phyloP scores from a whole-genome alignment of 2,329 filamentous ascomycete species.

The Canariomyces notabilis region DNA sequence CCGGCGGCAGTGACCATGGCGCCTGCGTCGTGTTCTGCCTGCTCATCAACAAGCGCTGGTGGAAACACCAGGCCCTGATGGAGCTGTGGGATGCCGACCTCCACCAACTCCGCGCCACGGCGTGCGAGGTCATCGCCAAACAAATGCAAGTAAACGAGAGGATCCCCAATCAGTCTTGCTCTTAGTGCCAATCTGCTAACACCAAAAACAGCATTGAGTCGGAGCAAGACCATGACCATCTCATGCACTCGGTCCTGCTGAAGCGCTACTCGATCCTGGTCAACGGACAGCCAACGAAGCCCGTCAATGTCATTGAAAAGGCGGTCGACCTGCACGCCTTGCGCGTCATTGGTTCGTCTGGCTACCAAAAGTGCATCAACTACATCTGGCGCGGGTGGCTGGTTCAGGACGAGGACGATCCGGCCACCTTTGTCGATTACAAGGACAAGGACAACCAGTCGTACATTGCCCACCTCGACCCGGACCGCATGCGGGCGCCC shows the following conservation, averaged over 20 bases:
- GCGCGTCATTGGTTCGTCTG: slow-evolving; percentile 80
- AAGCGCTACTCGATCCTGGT: slow-evolving; percentile 81
- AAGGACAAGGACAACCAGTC: slow-evolving; percentile 70
- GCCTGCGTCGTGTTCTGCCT: slow-evolving; percentile 82
- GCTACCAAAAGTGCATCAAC: slow-evolving; percentile 91
- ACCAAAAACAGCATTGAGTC: slow-evolving; percentile 62
- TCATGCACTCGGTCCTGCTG: slow-evolving; percentile 76
- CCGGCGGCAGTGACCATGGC: slow-evolving; percentile 68
- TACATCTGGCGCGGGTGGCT: slow-evolving; percentile 96
- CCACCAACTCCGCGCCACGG: slow-evolving; percentile 70
- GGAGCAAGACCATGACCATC: slow-evolving; percentile 72
- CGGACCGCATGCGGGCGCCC: slow-evolving; percentile 88
- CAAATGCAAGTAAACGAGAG: slow-evolving; percentile 42
- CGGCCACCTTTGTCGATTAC: slow-evolving; percentile 85
- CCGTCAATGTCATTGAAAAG: slow-evolving; percentile 86
- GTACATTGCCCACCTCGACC: slow-evolving; percentile 81
- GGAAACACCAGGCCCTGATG: slow-evolving; percentile 67
- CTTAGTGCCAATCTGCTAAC: background rate
- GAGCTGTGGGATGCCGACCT: slow-evolving; percentile 93
- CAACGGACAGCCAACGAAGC: slow-evolving; percentile 64
- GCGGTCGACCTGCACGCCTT: slow-evolving; percentile 90
- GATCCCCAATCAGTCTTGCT: background rate
- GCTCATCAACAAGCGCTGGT: slow-evolving; percentile 67
- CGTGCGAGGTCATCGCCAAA: slow-evolving; percentile 92
- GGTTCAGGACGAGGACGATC: slow-evolving; percentile 89